These are phyloP conservation scores for Hyaloperonospora brassicae DNA, from an alignment of 352 stramenopile species.

Conservation along the genomic window DNA sequence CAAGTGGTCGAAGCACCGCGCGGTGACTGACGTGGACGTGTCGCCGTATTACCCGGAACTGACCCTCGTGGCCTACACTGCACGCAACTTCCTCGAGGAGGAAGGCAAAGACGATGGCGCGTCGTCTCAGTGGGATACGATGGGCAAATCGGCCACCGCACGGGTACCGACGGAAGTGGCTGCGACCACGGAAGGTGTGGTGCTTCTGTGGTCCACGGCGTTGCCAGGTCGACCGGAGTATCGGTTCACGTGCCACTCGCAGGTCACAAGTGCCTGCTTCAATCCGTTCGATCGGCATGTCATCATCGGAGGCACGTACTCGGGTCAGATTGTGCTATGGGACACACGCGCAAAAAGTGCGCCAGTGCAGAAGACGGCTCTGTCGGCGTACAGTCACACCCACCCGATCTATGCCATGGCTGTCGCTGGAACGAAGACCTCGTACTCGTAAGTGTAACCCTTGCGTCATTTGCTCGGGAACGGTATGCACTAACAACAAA, in stretches of 20 bases:
- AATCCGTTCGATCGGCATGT: constrained; percentile 83
- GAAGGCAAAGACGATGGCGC: constrained; percentile 49
- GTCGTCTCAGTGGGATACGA: constrained; percentile 60
- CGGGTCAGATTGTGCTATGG: constrained; percentile 82
- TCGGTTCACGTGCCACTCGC: constrained; percentile 81
- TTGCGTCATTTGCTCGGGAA: neutral
- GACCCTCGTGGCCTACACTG: constrained; percentile 58
- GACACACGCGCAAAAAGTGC: constrained; percentile 75
- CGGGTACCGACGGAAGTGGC: constrained; percentile 53
- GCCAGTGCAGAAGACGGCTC: constrained; percentile 76
- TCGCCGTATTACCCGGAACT: constrained; percentile 80
- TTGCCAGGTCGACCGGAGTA: constrained; percentile 74
- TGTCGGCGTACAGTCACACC: constrained; percentile 75
- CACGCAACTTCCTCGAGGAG: constrained; percentile 64
- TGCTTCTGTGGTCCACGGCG: constrained; percentile 82
- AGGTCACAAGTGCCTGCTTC: constrained; percentile 81
- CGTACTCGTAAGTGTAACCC: constrained; percentile 54
- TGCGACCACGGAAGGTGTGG: constrained; percentile 63
- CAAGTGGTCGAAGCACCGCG: constrained; percentile 76
- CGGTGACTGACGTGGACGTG: constrained; percentile 75
- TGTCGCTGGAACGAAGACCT: constrained; percentile 72
- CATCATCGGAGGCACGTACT: constrained; percentile 81
- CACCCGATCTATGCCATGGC: constrained; percentile 85
- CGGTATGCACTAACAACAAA: no score
- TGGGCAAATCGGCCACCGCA: constrained; percentile 43